A percentile compares a stretch with the other conserved stretches of the same genome.
Evolutionary conservation across 129 eudicot species (phyloP).

Genomic region (Chrysanthemum lavandulifolium): DNA sequence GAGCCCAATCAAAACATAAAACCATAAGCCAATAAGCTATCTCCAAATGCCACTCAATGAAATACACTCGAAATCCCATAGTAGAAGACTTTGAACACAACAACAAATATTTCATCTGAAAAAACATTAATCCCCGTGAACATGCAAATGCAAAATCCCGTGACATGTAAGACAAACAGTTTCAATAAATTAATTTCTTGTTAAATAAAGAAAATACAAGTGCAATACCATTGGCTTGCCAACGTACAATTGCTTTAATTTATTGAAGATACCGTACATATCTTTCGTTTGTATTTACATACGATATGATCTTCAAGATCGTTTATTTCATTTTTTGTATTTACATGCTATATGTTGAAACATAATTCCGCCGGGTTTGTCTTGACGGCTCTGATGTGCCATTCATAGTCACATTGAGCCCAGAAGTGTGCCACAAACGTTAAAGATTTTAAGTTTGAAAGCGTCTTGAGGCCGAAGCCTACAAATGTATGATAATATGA

Average conservation of each 20-base stretch:
- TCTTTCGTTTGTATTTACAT: background rate
- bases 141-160: constrained; percentile 20
- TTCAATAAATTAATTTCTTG: background rate
- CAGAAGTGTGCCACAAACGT: too few relatives aligned
- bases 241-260: background rate
- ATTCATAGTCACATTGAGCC: too few relatives aligned
- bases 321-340: background rate
- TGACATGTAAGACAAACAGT: constrained; percentile 19
- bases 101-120: constrained; percentile 23
- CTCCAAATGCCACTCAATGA: background rate
- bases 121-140: constrained; percentile 14
- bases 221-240: background rate
- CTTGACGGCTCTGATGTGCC: too few relatives aligned
- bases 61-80: background rate
- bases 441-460: too few relatives aligned
- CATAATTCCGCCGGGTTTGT: too few relatives aligned
- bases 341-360: too few relatives aligned
- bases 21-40: background rate
- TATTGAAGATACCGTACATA: background rate
- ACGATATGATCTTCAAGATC: background rate
- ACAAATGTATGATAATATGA: too few relatives aligned
- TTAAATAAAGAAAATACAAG: background rate
- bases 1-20: background rate
- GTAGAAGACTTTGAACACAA: background rate
- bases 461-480: too few relatives aligned